Evolutionary conservation across 208 protist genomes (phyloP), one percentile per base, ranked within the genome.

Genomic region (Spongospora subterranea): DNA sequence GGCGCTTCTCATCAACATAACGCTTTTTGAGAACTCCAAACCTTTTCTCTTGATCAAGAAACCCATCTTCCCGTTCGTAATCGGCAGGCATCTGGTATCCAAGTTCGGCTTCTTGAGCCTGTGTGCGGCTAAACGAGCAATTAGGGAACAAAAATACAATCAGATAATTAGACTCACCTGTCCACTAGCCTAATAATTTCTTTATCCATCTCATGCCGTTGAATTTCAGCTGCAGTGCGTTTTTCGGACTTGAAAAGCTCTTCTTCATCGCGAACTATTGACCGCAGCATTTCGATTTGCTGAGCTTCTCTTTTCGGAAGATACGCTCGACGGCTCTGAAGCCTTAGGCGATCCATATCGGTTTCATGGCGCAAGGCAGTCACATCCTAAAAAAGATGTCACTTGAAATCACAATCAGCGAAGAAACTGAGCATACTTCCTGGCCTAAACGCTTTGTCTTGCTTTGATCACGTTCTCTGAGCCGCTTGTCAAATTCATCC

Each of bases 31-130:
- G 53, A 35, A 92, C 90, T 0, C 76, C 66, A 38, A 88, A 65
- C 41, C 92, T 60, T 50, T 93, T 93, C n/a, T 89, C 88, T 0
- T 93, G 77, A 50, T 93, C 90, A 29, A 91, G 46, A 17, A 65
- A 43, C 17, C 43, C 71, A 41, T 88, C 89, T 38, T 32, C 65
- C 20, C 88, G 53, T 24, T 91, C 91, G 91, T 93, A 93, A 41
- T 77, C 90, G n/a, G 45, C 46, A 0, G 93, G 93, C 88, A 94
- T 94, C 50, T 24, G 29, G 38, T 94, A 94, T 0, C 91, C 50
- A 60, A 24, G 77, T 41, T 94, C 93, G n/a, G 90, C 91, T 0
- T 90, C 13, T 45, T 91, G 46, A 60, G 50, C 50, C 50, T 6
- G 24, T 29, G 13, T 6, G 6, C 35, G 50, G 24, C 50, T 60